Evolutionary conservation across 345 rosid genomes (phyloP).

Genomic region (Angophora floribunda): DNA sequence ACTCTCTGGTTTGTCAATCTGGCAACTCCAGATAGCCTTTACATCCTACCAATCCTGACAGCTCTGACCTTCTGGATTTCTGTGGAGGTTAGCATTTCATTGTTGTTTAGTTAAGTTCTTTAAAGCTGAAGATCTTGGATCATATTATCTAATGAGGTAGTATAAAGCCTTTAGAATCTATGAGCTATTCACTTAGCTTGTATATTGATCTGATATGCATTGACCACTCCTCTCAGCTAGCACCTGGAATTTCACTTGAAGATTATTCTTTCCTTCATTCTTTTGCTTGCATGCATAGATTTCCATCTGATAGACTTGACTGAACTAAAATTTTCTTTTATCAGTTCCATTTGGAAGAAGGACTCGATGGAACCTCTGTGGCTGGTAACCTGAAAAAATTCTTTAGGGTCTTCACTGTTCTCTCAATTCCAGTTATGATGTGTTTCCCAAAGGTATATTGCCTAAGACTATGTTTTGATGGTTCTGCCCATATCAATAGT

Average conservation of each 20-base stretch:
- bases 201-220: neutral
- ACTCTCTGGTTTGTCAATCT: conserved; percentile 61
- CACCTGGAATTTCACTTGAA: neutral
- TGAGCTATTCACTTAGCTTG: neutral
- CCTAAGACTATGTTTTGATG: neutral
- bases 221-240: neutral
- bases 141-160: neutral
- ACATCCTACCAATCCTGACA: conserved; percentile 48
- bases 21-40: conserved; percentile 45
- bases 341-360: conserved; percentile 52
- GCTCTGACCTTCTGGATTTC: conserved; percentile 40
- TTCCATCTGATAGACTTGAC: neutral
- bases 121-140: neutral
- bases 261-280: neutral
- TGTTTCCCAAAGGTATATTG: conserved; percentile 29
- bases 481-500: neutral
- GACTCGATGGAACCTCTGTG: conserved; percentile 47
- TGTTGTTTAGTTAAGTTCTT: neutral
- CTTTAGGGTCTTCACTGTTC: conserved; percentile 41
- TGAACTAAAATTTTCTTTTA: neutral
- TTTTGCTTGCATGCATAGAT: neutral
- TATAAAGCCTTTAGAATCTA: neutral
- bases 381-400: conserved; percentile 54
- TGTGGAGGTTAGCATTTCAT: conserved; percentile 37
- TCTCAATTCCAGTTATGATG: conserved; percentile 41